Conservation (phyloP, 305 asterid species). For the Andrographis paniculata region DNA sequence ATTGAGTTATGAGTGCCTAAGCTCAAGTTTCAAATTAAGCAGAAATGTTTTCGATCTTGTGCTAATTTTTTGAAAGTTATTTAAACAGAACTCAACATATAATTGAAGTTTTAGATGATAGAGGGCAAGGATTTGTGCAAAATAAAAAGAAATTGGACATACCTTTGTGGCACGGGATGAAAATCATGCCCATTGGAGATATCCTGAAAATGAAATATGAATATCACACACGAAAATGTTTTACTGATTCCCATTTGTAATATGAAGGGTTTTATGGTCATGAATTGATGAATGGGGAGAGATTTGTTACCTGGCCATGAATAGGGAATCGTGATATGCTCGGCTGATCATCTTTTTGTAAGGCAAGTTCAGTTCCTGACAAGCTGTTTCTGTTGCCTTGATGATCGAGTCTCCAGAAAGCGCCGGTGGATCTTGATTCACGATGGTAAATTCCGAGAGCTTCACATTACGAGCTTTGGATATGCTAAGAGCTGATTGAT, state of each 20-base stretch:
- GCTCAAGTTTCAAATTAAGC: too few species aligned
- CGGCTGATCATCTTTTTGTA: slow-evolving; percentile 91
- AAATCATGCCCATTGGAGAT: slow-evolving; percentile 94
- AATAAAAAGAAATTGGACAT: slow-evolving; percentile 9
- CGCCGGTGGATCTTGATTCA: slow-evolving; percentile 97
- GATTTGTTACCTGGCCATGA: slow-evolving; percentile 76
- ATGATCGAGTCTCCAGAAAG: slow-evolving; percentile 49
- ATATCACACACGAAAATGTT: neutral
- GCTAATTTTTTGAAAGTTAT: too few species aligned
- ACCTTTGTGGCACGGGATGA: slow-evolving; percentile 95
- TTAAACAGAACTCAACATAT: too few species aligned
- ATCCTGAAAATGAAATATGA: slow-evolving; percentile 34
- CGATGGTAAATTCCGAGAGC: slow-evolving; percentile 63
- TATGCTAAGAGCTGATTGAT: slow-evolving; percentile 49
- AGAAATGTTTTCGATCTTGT: too few species aligned
- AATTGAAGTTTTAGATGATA: neutral
- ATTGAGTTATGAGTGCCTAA: too few species aligned
- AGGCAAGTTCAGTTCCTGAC: slow-evolving; percentile 54
- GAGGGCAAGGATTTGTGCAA: neutral
- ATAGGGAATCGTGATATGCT: slow-evolving; percentile 91
- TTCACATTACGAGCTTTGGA: slow-evolving; percentile 50
- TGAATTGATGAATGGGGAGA: neutral
- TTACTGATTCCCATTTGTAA: neutral
- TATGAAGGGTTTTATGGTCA: neutral
- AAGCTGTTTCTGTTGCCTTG: slow-evolving; percentile 69